phyloP scores from a whole-genome alignment of 1,284 basidiomycete genomes.

The Taiwanofungus camphoratus region DNA sequence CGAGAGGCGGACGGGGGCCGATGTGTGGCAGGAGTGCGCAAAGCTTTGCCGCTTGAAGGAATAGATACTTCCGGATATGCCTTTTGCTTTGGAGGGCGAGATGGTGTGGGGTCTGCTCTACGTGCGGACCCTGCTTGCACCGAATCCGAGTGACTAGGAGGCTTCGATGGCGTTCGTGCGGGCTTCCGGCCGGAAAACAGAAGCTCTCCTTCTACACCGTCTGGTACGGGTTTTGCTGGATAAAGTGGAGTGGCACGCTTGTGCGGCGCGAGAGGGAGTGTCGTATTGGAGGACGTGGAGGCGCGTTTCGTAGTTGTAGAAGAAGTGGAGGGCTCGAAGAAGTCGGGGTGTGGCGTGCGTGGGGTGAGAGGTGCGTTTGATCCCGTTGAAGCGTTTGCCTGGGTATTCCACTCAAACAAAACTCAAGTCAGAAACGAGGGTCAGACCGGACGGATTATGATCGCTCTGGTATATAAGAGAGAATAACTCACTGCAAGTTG shows the following conservation, averaged over 20 bases:
- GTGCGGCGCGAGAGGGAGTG: constrained; percentile 7
- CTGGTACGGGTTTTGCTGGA: neutral
- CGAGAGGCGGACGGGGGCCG: constrained; percentile 6
- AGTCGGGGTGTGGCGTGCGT: constrained; percentile 13
- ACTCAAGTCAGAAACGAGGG: neutral
- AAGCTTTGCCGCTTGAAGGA: neutral
- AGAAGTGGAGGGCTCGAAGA: constrained; percentile 17
- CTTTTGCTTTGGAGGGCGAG: constrained; percentile 1
- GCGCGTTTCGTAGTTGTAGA: constrained; percentile 21
- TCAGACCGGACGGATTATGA: too few relatives aligned
- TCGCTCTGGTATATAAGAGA: neutral
- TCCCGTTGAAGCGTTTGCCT: constrained; percentile 6
- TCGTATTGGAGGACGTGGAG: constrained; percentile 16
- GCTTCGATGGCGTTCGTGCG: constrained; percentile 2
- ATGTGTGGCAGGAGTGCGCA: constrained; percentile 6
- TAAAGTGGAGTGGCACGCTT: constrained; percentile 3
- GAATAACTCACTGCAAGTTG: constrained; percentile 28
- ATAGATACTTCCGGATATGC: neutral
- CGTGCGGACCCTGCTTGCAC: neutral
- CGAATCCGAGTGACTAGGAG: neutral
- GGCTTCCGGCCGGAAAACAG: neutral
- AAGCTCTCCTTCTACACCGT: constrained; percentile 5
- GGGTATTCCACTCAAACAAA: constrained; percentile 8
- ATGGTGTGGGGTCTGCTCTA: neutral
- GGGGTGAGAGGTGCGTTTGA: constrained; percentile 10